Percentiles rank a stretch among this genome's conserved stretches.
phyloP scores from a whole-genome alignment of 225 moss, liverwort and hornwort species.

The Marchantia paleacea region DNA sequence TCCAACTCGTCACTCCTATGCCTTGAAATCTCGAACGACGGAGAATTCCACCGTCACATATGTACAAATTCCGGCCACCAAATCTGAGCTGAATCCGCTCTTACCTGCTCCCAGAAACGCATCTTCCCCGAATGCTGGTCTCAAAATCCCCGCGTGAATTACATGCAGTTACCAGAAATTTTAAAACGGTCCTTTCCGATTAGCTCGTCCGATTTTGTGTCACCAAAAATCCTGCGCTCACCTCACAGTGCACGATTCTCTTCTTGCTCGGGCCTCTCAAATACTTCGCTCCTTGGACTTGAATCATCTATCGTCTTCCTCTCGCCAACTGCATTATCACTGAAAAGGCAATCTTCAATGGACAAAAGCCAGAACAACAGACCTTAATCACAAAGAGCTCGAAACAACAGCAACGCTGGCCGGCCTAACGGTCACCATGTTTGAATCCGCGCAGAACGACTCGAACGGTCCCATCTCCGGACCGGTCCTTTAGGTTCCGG shows the following conservation, averaged over 20 bases:
- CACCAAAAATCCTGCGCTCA: not conserved
- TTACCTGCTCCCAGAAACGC: constrained; percentile 28
- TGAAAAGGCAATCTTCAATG: not conserved
- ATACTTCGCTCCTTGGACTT: not conserved
- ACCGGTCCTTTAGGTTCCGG: not conserved
- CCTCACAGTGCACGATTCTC: not conserved
- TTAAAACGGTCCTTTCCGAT: not conserved
- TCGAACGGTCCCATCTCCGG: constrained; percentile 8
- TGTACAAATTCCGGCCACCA: no score
- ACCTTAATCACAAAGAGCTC: not conserved
- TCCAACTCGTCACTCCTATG: no score
- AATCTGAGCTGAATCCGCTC: not conserved
- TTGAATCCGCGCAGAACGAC: constrained; percentile 19
- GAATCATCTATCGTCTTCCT: not conserved
- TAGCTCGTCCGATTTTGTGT: no score
- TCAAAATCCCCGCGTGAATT: not conserved
- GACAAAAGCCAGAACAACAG: not conserved
- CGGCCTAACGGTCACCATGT: constrained; percentile 20
- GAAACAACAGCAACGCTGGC: not conserved
- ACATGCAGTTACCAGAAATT: not conserved
- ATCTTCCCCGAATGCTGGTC: not conserved
- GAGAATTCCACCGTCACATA: no score
- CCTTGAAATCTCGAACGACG: no score
- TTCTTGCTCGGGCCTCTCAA: not conserved
- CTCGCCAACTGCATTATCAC: no score